Conservation (phyloP, 345 rosid species). For the Sisymbrium irio region DNA sequence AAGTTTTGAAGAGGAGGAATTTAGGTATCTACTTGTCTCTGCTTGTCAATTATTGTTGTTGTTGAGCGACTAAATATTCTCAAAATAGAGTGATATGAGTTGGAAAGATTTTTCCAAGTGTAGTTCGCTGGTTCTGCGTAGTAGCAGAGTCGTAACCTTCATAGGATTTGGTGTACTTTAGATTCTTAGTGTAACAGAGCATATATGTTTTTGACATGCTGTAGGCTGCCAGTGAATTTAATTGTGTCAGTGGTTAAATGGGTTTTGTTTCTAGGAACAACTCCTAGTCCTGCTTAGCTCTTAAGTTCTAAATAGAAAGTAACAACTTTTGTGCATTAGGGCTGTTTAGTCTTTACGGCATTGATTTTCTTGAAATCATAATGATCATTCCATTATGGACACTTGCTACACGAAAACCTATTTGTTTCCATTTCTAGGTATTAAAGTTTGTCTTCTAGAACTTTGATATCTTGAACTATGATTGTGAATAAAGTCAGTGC, state of each 20-base stretch:
- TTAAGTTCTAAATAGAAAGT: background rate
- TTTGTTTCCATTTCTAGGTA: background rate
- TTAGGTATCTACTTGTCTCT: conserved; percentile 44
- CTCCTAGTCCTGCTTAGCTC: background rate
- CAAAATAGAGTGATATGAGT: background rate
- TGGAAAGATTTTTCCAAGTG: background rate
- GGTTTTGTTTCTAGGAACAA: too few species aligned
- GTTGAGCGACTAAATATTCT: background rate
- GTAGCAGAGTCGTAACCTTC: background rate
- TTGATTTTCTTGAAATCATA: background rate
- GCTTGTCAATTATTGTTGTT: background rate
- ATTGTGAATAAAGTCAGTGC: background rate
- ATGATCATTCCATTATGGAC: background rate
- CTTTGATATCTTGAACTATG: conserved; percentile 5
- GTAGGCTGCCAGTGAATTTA: background rate
- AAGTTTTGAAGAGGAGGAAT: conserved; percentile 48
- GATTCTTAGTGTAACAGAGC: background rate
- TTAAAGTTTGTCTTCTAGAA: background rate
- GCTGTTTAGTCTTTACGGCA: background rate
- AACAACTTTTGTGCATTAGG: background rate
- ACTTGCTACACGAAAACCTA: background rate
- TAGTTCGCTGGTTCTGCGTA: background rate
- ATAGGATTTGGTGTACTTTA: background rate
- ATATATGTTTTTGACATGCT: background rate
- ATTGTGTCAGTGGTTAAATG: background rate